Evolutionary conservation across 257 asterid species (phyloP), one percentile per base, ranked within the genome.

Genomic region (Jacaranda mimosifolia): DNA sequence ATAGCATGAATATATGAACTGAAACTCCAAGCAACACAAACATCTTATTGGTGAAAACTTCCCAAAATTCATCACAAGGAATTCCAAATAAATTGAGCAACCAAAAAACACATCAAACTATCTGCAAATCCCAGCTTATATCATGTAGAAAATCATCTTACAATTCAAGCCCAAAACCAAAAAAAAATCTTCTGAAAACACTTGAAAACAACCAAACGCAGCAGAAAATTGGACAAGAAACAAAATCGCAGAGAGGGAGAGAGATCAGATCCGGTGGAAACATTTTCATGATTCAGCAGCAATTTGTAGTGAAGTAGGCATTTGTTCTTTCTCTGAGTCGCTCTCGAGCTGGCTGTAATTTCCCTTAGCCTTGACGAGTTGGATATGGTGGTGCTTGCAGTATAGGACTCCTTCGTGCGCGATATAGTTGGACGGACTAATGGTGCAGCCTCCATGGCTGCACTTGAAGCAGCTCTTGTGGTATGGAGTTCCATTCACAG

Each of bases 401-500:
- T 86, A 92, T 21, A 92, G 89, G 1, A 64, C 78, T 0, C 97
- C 94, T 43, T 91, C 98, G 17, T 87, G 92, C 0, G 95, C 94
- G 6, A 89, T 92, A 39, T 84, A 87, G 83, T 92, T 92, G 1
- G 98, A 91, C 17, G 96, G 97, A 72, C 91, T 91, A 10, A 89
- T 91, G 48, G 91, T 86, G 12, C 98, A 92, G 0, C 98, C 98
- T 69, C 97, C 98, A 38, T 82, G 79, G 75, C 80, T 84, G 81
- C 98, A 92, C 73, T 85, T 91, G 91, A 92, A 91, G 87, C 98
- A 92, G 69, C 85, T 76, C 85, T 72, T 88, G 84, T 92, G 97
- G 85, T 92, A 92, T 26, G 94, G 75, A 6, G 85, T 67, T 45
- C 88, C 90, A 38, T 92, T 88, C 75, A 92, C 97, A 0, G 84